Evolutionary conservation across 2,329 filamentous ascomycete genomes (phyloP), one percentile per base, ranked within the genome.

Genomic region (Epichloe amarillans): DNA sequence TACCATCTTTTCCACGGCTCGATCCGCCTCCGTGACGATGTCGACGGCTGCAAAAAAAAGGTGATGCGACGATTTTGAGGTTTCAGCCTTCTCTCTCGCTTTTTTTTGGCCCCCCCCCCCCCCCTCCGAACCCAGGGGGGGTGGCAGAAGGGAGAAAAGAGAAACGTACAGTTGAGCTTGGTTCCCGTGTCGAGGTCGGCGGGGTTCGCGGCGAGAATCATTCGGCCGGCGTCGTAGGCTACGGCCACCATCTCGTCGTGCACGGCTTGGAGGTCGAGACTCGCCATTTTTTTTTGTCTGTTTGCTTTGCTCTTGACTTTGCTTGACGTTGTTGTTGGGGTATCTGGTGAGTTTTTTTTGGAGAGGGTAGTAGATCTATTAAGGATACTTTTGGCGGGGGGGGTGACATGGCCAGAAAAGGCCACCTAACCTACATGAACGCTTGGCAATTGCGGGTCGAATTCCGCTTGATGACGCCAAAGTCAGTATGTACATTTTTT

Each of bases 21-120:
- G 73, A 67, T 85, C 82, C 19, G 79, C 77, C 62, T 84, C 82
- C 23, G 82, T 85, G 41, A 85, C 82, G 47, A 85, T 77, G 61
- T 85, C 82, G 59, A 79, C 79, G 50, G 82, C 82, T 84, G 57
- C n/a, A 35, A 5, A 23, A 35, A 5, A 23, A 21, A 5, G 36
- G 30, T 36, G n/a, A n/a, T n/a, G n/a, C n/a, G n/a, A n/a, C n/a
- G n/a, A n/a, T n/a, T n/a, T n/a, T n/a, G n/a, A 26, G 4, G 3
- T 21, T 36, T 49, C 33, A 35, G 38, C 38, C 23, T 36, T n/a
- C n/a, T 37, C 15, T 37, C 5, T 15, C 17, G 17, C 17, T n/a
- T n/a, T n/a, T n/a, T n/a, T n/a, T n/a, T n/a, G n/a, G n/a, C n/a
- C n/a, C n/a, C n/a, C n/a, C n/a, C n/a, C n/a, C n/a, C n/a, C n/a